Evolutionary conservation across 202 grass and related monocot species (phyloP), one percentile per base, ranked within the genome.

Genomic region (Dendrocalamus latiflorus): DNA sequence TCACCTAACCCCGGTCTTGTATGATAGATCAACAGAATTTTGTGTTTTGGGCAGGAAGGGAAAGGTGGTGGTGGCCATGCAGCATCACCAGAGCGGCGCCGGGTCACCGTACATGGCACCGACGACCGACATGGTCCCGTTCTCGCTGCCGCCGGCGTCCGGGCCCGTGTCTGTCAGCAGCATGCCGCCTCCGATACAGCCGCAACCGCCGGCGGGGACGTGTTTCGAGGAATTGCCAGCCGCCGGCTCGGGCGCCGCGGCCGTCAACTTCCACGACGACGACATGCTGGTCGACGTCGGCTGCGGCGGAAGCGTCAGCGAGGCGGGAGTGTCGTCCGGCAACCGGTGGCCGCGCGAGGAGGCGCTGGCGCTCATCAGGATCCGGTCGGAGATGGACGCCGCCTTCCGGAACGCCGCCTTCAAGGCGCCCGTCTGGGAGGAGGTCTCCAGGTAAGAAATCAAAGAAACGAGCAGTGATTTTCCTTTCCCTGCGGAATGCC

Each of bases 301-400:
- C 51, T 42, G 56, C 57, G 44, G 86, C 1, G 76, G 62, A 20
- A 78, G 36, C 54, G 65, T 60, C 0, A 75, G 87, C 37, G 77
- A 54, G 68, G 72, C 49, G 49, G 85, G 80, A 20, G 80, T n/a
- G n/a, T n/a, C 70, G n/a, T 41, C 82, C n/a, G 80, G 89, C 30
- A 91, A 91, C 86, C 89, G 89, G 43, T 91, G 89, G 92, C 89
- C 92, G 21, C 76, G 89, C 9, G 89, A 94, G 87, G 92, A 94
- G 89, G 89, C 92, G 74, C 78, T 89, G 28, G 89, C 89, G 14
- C 87, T 94, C 72, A 88, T 94, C 84, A 85, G 88, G 84, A 91
- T 94, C 81, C 89, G 92, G 16, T 94, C 92, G 41, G 89, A 89
- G 86, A 91, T 94, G 92, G 92, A 94, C 78, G 73, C 89, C 63